Base-by-base conservation (phyloP, 2,329 filamentous ascomycete genomes). In the Nannizziopsis arthrosporioides region DNA sequence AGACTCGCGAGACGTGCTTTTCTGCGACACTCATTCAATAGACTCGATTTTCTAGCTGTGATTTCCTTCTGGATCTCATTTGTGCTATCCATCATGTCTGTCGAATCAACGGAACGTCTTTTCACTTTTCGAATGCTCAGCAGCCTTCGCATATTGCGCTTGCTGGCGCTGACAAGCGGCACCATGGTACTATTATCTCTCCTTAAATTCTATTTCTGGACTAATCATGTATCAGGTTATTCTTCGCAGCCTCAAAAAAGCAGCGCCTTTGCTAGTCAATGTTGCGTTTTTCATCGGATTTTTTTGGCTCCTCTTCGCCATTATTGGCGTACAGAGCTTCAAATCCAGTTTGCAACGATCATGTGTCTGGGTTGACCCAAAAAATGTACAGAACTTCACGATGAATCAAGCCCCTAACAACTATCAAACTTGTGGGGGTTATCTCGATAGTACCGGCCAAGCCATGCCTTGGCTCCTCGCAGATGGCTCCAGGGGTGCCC, bases 301-400 rank as follows among this genome's bases (percentile, higher is more conserved):
- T 68, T 98, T 98, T 68, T 98, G 92, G 92, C 76, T 98, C 37
- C 70, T 96, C 9, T 98, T 98, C 68, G 92, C 88, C 34, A 95
- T 98, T 53, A 82, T 98, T 50, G 93, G 92, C 5, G 84, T 98
- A 17, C 93, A 98, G 63, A 94, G 85, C 66, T 98, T 98, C 71
- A 90, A 90, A 66, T 82, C 84, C 7, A 90, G 85, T 63, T 67
- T 90, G 18, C 78, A 77, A 55, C 82, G 85, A 42, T 81, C 80
- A 53, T 92, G 85, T 61, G 80, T 87, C 27, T 92, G 84, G 84
- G 66, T 84, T 44, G 81, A 86, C 54, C 81, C 81, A 4, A 60
- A 64, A 15, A 66, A 62, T 2, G 53, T 62, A 47, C 54, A 54
- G 7, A 66, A 68, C 48, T 72, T 64, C 51, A 63, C 62, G 3